Base-by-base conservation (phyloP, 192 early-diverging fungal species). In the Pilaira anomala region DNA sequence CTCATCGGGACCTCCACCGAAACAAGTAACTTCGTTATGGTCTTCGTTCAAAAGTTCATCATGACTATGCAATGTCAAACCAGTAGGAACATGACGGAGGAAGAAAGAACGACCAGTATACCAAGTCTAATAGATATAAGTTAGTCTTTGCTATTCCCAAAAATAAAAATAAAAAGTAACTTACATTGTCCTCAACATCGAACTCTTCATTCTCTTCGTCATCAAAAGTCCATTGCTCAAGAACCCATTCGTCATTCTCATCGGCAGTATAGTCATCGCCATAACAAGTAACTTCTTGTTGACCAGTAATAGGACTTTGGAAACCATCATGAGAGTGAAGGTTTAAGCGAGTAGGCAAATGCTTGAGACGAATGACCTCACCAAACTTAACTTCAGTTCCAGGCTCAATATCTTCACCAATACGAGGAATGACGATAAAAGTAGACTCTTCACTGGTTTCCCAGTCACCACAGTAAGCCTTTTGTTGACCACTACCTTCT, bases 341-440 rank as follows among this genome's bases (percentile, higher is more conserved):
- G 56, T 85, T 80, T 18, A 65, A 51, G 9, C 81, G 76, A 45
- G 77, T 83, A 60, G 74, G 54, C 7, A 74, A 30, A 54, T 83
- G 81, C 28, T 78, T 76, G 42, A 85, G 68, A 25, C 83, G 79
- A 54, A 85, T 74, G 62, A 76, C 60, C 1, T 70, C 76, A 28
- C 78, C 78, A 57, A 76, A 83, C 45, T 60, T 29, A 5, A 85
- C 65, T 19, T 67, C 66, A 11, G 74, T 71, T 16, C 75, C 83
- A 2, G 71, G 69, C 1, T 77, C 60, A 5, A 71, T 68, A 18
- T 73, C 66, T 21, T 72, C 66, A 29, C 24, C 66, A 28, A 76
- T 77, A 24, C 78, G 79, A 3, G 82, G 83, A 8, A 83, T 72
- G 14, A 81, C 78, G 28, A 81, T 82, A 79, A 82, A 85, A 57